Conservation (phyloP, 176 grass and related monocot species). For the Musa acuminata region DNA sequence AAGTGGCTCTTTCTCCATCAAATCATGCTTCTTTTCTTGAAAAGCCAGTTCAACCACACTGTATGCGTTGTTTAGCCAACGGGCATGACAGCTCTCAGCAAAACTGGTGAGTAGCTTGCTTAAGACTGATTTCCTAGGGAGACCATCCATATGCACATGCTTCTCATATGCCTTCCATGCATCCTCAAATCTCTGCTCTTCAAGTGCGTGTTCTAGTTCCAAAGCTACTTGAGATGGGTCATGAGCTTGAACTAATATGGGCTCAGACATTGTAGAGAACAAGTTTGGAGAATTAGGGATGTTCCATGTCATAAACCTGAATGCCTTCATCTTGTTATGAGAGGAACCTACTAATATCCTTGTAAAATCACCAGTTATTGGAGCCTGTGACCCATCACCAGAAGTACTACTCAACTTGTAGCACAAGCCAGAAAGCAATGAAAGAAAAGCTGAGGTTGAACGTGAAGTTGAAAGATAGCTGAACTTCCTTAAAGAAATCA, state of each 20-base stretch:
- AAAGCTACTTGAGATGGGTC: slow-evolving; percentile 41
- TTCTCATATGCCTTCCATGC: slow-evolving; percentile 72
- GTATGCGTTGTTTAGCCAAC: slow-evolving; percentile 62
- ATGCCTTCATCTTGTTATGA: not conserved
- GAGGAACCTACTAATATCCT: not conserved
- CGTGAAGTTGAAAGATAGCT: not conserved
- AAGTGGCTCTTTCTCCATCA: slow-evolving; percentile 64
- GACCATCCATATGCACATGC: slow-evolving; percentile 49
- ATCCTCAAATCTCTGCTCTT: slow-evolving; percentile 55
- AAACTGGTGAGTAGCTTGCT: slow-evolving; percentile 64
- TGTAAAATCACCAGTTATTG: not conserved
- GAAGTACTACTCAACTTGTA: not conserved
- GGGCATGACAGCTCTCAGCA: slow-evolving; percentile 41
- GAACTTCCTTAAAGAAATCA: slow-evolving; percentile 12
- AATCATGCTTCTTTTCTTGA: slow-evolving; percentile 28
- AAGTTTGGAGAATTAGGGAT: not conserved
- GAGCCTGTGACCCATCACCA: not conserved
- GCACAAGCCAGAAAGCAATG: not conserved
- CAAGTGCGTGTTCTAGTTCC: slow-evolving; percentile 51
- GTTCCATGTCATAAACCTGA: not conserved
- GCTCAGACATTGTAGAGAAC: slow-evolving; percentile 43
- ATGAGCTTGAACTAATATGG: slow-evolving; percentile 52
- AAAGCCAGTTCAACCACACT: slow-evolving; percentile 38
- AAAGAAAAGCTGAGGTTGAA: not conserved
- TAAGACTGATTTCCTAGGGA: slow-evolving; percentile 57